Percentiles rank a stretch among this genome's conserved stretches.
These are phyloP conservation scores for Entomortierella chlamydospora DNA, from an alignment of 192 early-diverging fungal genomes.

Conservation along the genomic window DNA sequence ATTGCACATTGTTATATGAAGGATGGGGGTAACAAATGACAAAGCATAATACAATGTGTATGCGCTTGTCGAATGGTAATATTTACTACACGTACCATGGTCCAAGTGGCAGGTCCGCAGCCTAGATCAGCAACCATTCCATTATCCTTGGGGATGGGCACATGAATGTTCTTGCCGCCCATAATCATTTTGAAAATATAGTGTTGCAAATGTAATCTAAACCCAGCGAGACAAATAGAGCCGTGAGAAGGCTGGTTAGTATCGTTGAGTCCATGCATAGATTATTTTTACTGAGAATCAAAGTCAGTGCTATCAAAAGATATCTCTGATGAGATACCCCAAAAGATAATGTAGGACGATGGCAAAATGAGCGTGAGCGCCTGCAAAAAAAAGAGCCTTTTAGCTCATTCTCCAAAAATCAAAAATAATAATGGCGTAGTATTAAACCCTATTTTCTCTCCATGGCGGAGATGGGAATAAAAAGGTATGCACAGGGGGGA, in stretches of 20 bases:
- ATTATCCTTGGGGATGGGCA: constrained; percentile 32
- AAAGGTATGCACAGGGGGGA: too few relatives aligned
- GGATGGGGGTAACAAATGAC: background rate
- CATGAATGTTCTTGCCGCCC: constrained; percentile 39
- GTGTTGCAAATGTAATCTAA: constrained; percentile 50
- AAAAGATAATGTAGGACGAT: constrained; percentile 1
- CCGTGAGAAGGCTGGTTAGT: constrained; percentile 5
- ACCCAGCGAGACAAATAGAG: constrained; percentile 1
- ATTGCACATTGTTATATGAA: background rate
- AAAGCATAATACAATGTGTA: background rate
- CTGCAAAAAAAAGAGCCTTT: background rate
- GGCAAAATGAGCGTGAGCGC: too few relatives aligned
- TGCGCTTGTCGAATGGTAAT: background rate
- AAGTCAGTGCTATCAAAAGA: background rate
- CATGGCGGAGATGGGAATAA: too few relatives aligned
- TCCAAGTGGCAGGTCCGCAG: constrained; percentile 35
- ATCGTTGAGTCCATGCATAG: background rate
- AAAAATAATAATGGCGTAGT: constrained; percentile 1
- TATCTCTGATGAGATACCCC: background rate
- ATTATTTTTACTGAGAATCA: background rate
- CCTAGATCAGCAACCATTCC: constrained; percentile 29
- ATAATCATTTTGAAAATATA: constrained; percentile 47
- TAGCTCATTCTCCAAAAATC: background rate
- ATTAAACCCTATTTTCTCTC: constrained; percentile 35
- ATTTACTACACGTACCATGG: constrained; percentile 15